Percentiles rank a stretch among this genome's conserved stretches.
These are phyloP conservation scores for Pyrenophora tritici-repentis DNA, from an alignment of 2,329 filamentous ascomycete species.

Conservation along the genomic window DNA sequence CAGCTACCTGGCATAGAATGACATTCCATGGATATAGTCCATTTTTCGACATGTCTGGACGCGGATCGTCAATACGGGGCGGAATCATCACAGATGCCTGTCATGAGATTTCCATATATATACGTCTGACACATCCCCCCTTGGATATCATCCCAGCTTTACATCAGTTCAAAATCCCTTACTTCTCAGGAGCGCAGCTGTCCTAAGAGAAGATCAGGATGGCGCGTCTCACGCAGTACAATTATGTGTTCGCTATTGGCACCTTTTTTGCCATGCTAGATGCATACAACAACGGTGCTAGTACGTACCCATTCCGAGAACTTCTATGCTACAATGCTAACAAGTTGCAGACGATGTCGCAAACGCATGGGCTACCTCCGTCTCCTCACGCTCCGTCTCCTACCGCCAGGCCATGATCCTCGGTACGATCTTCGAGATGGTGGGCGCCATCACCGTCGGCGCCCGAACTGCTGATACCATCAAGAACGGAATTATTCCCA, in stretches of 20 bases:
- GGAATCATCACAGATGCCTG: constrained; percentile 18
- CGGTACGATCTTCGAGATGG: constrained; percentile 54
- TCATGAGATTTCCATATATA: constrained; percentile 28
- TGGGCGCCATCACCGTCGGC: constrained; percentile 52
- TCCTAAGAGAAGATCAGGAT: constrained; percentile 20
- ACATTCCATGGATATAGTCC: constrained; percentile 1
- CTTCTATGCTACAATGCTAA: constrained; percentile 8
- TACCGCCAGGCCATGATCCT: constrained; percentile 65
- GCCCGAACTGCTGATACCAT: constrained; percentile 71
- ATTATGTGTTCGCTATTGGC: constrained; percentile 76
- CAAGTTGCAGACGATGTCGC: constrained; percentile 73
- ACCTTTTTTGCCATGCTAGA: constrained; percentile 76
- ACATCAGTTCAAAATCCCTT: constrained; percentile 23
- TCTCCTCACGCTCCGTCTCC: constrained; percentile 76
- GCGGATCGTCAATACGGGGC: constrained; percentile 13
- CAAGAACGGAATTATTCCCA: constrained; percentile 69
- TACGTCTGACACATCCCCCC: constrained; percentile 19
- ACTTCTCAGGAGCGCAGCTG: constrained; percentile 17
- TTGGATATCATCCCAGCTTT: constrained; percentile 20
- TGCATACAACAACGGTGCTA: constrained; percentile 79
- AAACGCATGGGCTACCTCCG: constrained; percentile 80
- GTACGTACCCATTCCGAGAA: constrained; percentile 54
- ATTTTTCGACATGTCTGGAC: neutral
- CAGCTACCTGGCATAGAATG: constrained; percentile 10
- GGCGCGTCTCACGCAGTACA: constrained; percentile 54